Conservation (phyloP, 768 basidiomycete species). For the Termitomyces sp. region DNA sequence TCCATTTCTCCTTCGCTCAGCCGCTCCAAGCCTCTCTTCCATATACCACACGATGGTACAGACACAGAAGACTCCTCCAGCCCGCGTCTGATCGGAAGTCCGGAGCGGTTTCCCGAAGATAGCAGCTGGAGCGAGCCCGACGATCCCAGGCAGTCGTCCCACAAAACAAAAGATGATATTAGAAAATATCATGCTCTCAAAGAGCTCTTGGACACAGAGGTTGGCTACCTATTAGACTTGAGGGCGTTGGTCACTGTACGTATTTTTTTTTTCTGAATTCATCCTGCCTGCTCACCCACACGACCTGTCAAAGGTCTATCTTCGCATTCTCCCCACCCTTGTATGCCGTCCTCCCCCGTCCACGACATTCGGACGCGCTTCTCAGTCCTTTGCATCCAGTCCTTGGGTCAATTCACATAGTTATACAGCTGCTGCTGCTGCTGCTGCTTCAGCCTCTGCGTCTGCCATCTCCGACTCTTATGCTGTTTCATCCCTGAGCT, state of each 20-base stretch:
- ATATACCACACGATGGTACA: constrained; percentile 24
- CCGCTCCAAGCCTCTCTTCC: constrained; percentile 28
- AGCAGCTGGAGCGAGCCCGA: constrained; percentile 23
- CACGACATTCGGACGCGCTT: constrained; percentile 35
- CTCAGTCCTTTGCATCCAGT: constrained; percentile 39
- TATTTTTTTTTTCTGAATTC: constrained; percentile 11
- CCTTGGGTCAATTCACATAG: constrained; percentile 43
- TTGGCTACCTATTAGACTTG: constrained; percentile 77
- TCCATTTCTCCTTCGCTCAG: constrained; percentile 4
- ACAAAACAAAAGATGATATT: constrained; percentile 41
- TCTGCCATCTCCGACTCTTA: constrained; percentile 21
- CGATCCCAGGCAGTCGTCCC: constrained; percentile 24
- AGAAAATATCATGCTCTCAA: constrained; percentile 71
- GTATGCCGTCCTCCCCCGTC: constrained; percentile 35
- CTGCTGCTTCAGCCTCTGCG: constrained; percentile 20
- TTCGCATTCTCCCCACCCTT: constrained; percentile 52
- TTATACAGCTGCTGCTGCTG: constrained; percentile 28
- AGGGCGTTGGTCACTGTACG: constrained; percentile 71
- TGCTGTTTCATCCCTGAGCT: constrained; percentile 15
- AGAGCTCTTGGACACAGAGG: constrained; percentile 84
- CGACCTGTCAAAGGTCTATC: constrained; percentile 51
- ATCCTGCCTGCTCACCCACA: not conserved
- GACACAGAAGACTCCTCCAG: constrained; percentile 26
- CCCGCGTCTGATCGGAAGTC: constrained; percentile 11
- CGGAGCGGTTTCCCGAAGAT: constrained; percentile 17